phyloP scores from a whole-genome alignment of 2,329 filamentous ascomycete genomes.

The Penicillium sp. region DNA sequence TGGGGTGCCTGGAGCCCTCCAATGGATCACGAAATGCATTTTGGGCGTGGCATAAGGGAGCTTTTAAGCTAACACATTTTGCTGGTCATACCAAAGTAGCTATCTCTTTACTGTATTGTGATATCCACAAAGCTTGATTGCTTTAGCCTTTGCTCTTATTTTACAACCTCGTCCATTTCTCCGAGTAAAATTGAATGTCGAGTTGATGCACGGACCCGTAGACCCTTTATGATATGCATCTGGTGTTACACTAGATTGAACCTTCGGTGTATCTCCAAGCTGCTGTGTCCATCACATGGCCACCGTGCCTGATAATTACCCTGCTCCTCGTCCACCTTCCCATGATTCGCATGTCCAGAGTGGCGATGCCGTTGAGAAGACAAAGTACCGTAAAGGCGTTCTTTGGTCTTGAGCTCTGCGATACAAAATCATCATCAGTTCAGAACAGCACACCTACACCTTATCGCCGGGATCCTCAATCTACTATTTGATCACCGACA shows the following conservation, averaged over 20 bases:
- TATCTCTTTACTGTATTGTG: neutral
- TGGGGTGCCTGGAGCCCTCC: conserved; percentile 22
- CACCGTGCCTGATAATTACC: neutral
- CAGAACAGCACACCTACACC: neutral
- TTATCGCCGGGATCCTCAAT: neutral
- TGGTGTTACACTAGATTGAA: neutral
- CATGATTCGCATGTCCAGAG: neutral
- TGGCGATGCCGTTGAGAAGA: neutral
- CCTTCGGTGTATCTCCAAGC: neutral
- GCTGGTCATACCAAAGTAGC: neutral
- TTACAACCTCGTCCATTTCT: neutral
- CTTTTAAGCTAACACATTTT: conserved; percentile 7
- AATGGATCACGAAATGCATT: conserved; percentile 19
- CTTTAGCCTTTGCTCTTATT: neutral
- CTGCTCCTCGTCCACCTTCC: neutral
- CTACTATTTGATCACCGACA: neutral
- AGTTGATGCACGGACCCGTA: neutral
- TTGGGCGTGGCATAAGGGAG: conserved; percentile 7
- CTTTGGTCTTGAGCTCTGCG: neutral
- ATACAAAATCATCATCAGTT: neutral
- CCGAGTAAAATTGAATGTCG: too few species aligned
- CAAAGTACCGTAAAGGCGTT: neutral
- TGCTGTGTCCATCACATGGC: neutral
- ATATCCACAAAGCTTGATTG: neutral
- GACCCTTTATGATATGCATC: neutral